A percentile compares a stretch with the other conserved stretches of the same genome.
Conservation (phyloP, 805 yeast genomes). For the Wickerhamiella azymoides region DNA sequence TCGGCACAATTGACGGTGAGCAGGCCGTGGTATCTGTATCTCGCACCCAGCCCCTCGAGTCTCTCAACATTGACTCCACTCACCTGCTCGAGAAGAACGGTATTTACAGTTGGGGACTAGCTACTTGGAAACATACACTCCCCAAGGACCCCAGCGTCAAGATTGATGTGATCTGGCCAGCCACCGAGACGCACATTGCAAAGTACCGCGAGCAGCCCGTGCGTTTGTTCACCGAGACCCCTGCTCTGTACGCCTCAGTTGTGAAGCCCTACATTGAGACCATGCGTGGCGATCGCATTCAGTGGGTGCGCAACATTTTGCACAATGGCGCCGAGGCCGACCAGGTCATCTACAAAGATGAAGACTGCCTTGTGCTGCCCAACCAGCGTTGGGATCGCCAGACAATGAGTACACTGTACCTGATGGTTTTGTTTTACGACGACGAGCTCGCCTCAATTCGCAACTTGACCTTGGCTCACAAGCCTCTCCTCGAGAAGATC, state of each 20-base stretch:
- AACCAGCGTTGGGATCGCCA: slow-evolving; percentile 91
- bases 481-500: slow-evolving; percentile 41
- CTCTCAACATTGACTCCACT: slow-evolving; percentile 17
- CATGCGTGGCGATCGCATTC: slow-evolving; percentile 61
- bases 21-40: slow-evolving; percentile 51
- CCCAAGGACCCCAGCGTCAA: slow-evolving; percentile 46
- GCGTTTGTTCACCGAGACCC: slow-evolving; percentile 66
- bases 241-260: slow-evolving; percentile 45
- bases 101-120: slow-evolving; percentile 70
- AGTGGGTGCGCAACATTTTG: slow-evolving; percentile 84
- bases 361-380: slow-evolving; percentile 59
- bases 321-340: slow-evolving; percentile 76
- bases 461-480: slow-evolving; percentile 50
- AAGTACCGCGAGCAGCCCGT: slow-evolving; percentile 52
- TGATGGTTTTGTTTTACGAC: slow-evolving; percentile 62
- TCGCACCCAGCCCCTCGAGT: slow-evolving; percentile 14
- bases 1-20: slow-evolving; percentile 50
- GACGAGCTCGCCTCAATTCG: slow-evolving; percentile 58
- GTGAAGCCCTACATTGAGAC: slow-evolving; percentile 67
- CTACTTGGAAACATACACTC: slow-evolving; percentile 33
- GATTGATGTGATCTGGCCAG: slow-evolving; percentile 72
- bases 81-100: slow-evolving; percentile 53
- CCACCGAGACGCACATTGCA: slow-evolving; percentile 68
- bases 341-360: slow-evolving; percentile 55
- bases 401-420: slow-evolving; percentile 53